Percentiles rank a stretch among this genome's conserved stretches.
phyloP scores from a whole-genome alignment of 768 basidiomycete genomes.

The Ramaria sp. region DNA sequence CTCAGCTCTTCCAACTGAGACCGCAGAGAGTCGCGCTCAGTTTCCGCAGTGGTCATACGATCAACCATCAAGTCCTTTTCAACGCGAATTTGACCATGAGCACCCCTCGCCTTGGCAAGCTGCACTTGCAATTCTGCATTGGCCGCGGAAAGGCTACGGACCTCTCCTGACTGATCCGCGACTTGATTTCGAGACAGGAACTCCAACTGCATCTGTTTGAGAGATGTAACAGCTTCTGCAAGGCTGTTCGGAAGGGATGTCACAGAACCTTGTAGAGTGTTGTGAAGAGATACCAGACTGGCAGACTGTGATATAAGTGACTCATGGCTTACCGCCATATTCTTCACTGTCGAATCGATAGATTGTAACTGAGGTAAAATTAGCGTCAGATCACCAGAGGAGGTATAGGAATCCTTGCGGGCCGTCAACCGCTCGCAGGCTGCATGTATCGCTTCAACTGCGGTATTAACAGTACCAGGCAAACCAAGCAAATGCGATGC shows the following conservation, averaged over 20 bases:
- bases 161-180: constrained; percentile 53
- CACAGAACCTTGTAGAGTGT: constrained; percentile 43
- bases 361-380: neutral
- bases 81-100: constrained; percentile 67
- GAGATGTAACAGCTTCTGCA: constrained; percentile 35
- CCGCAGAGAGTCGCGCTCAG: constrained; percentile 53
- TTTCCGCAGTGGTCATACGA: constrained; percentile 47
- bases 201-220: constrained; percentile 55
- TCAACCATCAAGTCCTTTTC: constrained; percentile 70
- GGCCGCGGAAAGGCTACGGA: constrained; percentile 37
- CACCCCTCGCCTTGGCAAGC: constrained; percentile 63
- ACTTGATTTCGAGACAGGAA: constrained; percentile 44
- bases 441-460: constrained; percentile 31
- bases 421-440: neutral
- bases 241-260: constrained; percentile 49
- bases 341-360: neutral
- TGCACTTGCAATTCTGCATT: constrained; percentile 67
- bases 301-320: neutral
- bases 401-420: neutral
- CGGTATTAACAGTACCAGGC: constrained; percentile 27
- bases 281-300: constrained; percentile 34
- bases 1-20: constrained; percentile 46
- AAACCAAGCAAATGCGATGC: constrained; percentile 28
- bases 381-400: neutral
- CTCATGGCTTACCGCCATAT: neutral